Evolutionary conservation across 257 asterid species (phyloP).

Genomic region (Buddleja alternifolia): DNA sequence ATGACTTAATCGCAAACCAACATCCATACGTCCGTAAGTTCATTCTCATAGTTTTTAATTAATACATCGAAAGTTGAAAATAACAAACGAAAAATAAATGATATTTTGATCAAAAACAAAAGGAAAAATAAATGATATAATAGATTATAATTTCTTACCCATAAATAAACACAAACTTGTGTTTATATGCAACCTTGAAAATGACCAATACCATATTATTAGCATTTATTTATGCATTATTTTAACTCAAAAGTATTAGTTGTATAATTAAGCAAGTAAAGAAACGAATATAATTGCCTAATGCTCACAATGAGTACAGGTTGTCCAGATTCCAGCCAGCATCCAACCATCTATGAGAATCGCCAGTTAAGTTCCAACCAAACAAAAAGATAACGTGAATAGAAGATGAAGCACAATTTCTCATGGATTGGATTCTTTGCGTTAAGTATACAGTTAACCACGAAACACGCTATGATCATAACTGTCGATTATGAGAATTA

Average conservation of each 20-base stretch:
- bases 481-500: neutral
- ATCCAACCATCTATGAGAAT: neutral
- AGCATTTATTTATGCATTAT: no score
- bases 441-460: neutral
- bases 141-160: no score
- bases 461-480: neutral
- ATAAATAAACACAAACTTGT: no score
- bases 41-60: no score
- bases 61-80: no score
- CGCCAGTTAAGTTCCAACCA: conserved; percentile 2
- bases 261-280: neutral
- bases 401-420: neutral
- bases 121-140: no score
- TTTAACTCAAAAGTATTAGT: neutral
- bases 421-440: neutral
- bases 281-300: neutral
- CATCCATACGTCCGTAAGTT: no score
- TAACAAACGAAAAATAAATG: no score
- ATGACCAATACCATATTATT: no score
- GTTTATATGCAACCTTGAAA: no score
- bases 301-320: neutral
- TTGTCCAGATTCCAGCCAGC: conserved; percentile 14
- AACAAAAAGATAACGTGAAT: neutral
- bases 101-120: no score
- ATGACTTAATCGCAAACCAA: no score